Evolutionary conservation across 768 basidiomycete genomes (phyloP).

Genomic region (Pholiota molesta): DNA sequence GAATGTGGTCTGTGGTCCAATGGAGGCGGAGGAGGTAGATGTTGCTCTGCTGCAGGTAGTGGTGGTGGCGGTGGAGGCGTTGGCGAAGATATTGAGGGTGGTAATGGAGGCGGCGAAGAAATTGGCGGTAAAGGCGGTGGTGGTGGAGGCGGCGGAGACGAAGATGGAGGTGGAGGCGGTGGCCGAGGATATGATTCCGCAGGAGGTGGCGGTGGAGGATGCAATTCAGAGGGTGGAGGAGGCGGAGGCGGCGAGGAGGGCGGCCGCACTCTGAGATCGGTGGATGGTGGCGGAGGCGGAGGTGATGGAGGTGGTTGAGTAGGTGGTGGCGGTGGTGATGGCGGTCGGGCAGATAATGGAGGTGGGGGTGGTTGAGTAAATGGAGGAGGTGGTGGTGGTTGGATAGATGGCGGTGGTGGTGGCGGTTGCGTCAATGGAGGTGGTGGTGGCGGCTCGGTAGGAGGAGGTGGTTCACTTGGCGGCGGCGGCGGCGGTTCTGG

Average conservation of each 20-base stretch:
- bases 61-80: slow-evolving; percentile 32
- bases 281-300: slow-evolving; percentile 34
- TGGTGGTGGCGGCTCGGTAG: slow-evolving; percentile 30
- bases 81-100: slow-evolving; percentile 27
- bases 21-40: slow-evolving; percentile 31
- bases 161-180: slow-evolving; percentile 31
- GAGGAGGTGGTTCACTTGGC: slow-evolving; percentile 28
- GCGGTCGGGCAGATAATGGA: slow-evolving; percentile 30
- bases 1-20: slow-evolving; percentile 17
- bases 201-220: slow-evolving; percentile 34
- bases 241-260: slow-evolving; percentile 33
- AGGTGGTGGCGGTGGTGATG: slow-evolving; percentile 30
- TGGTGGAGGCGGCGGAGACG: slow-evolving; percentile 22
- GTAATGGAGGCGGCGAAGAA: slow-evolving; percentile 21
- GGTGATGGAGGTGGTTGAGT: slow-evolving; percentile 31
- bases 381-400: slow-evolving; percentile 29
- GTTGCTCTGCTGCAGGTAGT: slow-evolving; percentile 31
- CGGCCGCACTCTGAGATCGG: slow-evolving; percentile 30
- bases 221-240: slow-evolving; percentile 29
- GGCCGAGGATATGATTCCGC: slow-evolving; percentile 28
- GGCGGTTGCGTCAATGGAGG: slow-evolving; percentile 30
- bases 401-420: slow-evolving; percentile 27
- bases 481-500: slow-evolving; percentile 18
- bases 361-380: slow-evolving; percentile 33
- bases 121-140: slow-evolving; percentile 13